These are phyloP conservation scores for Boletus rubropictus DNA, from an alignment of 768 basidiomycete genomes.

Conservation along the genomic window DNA sequence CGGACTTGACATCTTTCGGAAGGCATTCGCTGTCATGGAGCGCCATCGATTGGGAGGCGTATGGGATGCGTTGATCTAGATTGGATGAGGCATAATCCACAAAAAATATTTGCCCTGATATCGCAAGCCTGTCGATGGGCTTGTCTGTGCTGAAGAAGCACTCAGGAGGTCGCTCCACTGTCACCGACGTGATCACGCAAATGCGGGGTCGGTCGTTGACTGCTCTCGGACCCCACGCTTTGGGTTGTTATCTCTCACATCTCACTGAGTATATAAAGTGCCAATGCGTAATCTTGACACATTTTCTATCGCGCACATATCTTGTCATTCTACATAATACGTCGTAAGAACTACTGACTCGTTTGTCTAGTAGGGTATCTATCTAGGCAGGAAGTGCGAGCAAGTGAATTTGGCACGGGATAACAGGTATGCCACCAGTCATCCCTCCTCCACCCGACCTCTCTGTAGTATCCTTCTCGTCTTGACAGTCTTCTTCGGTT, in stretches of 20 bases:
- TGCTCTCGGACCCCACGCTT: neutral
- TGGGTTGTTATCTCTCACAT: constrained; percentile 1
- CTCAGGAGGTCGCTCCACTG: neutral
- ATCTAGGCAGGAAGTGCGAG: constrained; percentile 48
- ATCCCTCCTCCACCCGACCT: neutral
- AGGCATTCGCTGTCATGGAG: constrained; percentile 11
- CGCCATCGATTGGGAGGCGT: constrained; percentile 35
- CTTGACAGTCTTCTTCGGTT: constrained; percentile 46
- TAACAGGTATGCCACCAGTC: constrained; percentile 39
- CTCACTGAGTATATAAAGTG: constrained; percentile 6
- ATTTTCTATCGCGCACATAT: neutral
- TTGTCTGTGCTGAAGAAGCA: neutral
- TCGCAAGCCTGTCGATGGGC: too few species aligned
- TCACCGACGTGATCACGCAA: neutral
- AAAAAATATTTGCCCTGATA: neutral
- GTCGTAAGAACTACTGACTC: neutral
- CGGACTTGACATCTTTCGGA: constrained; percentile 40
- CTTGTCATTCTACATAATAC: neutral
- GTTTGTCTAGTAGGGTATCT: constrained; percentile 29
- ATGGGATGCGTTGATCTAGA: constrained; percentile 9
- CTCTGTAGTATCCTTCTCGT: constrained; percentile 45
- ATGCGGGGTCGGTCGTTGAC: neutral
- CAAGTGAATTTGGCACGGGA: constrained; percentile 57
- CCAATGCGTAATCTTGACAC: constrained; percentile 9
- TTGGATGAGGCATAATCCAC: neutral